Evolutionary conservation across 2,329 filamentous ascomycete species (phyloP), one percentile per base, ranked within the genome.

Genomic region (Ramularia endophylla): DNA sequence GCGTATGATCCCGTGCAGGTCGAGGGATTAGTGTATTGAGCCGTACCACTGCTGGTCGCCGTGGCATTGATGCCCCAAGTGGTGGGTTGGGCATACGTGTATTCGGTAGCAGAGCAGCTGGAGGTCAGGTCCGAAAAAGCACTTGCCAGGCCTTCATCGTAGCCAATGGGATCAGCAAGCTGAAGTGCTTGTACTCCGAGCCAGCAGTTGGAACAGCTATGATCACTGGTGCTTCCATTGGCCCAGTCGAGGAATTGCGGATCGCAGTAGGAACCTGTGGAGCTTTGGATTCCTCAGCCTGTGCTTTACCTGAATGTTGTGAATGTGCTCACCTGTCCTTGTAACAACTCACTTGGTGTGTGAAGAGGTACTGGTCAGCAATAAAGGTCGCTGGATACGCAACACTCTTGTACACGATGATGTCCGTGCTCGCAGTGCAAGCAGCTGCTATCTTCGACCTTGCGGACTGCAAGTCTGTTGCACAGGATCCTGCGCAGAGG

Each of bases 121-220:
- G 28, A 5, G 4, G 28, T 30, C 5, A 30, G 28, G 5, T 5
- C 11, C 5, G 28, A 12, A 30, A 30, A 30, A 12, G n/a, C 28
- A 4, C 5, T 12, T 30, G 4, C 28, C 5, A 30, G 28, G 5
- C 16, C 13, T 3, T 18, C 16, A 20, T 40, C 38, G 38, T 40
- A 40, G 16, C 38, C 38, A 13, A 40, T 4, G 3, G 38, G 38
- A 11, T 5, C 8, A 12, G 5, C 18, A 6, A 40, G 38, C 28
- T 40, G 38, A 32, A 33, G 5, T 3, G 27, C 8, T 11, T 22
- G 27, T 6, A 19, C 8, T 4, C 38, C 38, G 27, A 40, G 27
- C 27, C 8, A 40, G 18, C 38, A 40, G 17, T 40, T 19, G n/a
- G 38, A 40, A 22, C 38, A 40, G 3, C n/a, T n/a, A n/a, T n/a